Conservation (phyloP, 2,329 filamentous ascomycete species). For the Hypoxylon sp. region DNA sequence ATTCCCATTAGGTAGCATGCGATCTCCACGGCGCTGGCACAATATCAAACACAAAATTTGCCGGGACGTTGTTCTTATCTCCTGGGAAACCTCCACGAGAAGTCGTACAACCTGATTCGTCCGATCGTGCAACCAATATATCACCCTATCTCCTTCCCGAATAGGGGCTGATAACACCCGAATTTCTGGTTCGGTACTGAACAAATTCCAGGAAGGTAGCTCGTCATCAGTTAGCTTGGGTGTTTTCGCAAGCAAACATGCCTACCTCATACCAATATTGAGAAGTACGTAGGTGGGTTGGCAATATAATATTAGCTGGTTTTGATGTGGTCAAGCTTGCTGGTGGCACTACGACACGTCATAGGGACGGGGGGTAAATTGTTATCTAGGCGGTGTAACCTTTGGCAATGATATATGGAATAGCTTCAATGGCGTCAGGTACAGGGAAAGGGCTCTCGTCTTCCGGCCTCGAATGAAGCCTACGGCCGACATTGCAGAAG, state of each 20-base stretch:
- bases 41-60: background rate
- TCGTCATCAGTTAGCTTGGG: background rate
- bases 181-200: background rate
- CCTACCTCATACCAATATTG: background rate
- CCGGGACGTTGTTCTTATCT: constrained; percentile 17
- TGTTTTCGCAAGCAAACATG: background rate
- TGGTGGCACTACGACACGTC: background rate
- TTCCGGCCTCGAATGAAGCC: background rate
- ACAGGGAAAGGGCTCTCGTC: background rate
- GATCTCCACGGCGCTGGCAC: background rate
- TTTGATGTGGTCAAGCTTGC: background rate
- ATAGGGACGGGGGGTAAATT: background rate
- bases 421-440: background rate
- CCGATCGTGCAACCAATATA: constrained; percentile 5
- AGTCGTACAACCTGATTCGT: constrained; percentile 8
- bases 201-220: background rate
- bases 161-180: constrained; percentile 10
- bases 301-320: background rate
- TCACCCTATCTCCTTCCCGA: constrained; percentile 27
- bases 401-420: background rate
- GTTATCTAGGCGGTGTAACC: constrained; percentile 13
- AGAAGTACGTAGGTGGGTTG: background rate
- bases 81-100: background rate
- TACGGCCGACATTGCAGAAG: constrained; percentile 1
- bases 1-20: background rate